phyloP scores from a whole-genome alignment of 345 rosid species.

The Barbarea vulgaris region DNA sequence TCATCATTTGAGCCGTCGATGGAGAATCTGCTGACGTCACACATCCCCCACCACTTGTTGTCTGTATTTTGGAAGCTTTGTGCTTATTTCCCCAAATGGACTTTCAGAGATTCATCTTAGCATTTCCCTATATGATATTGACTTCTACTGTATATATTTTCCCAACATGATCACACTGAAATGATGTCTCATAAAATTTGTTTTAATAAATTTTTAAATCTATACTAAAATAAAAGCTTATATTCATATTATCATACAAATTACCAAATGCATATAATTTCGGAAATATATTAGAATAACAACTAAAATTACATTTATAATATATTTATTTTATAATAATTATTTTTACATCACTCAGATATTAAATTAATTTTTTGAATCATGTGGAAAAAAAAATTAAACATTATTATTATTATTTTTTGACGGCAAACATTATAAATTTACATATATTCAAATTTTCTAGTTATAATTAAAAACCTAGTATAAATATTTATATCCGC shows the following conservation, averaged over 20 bases:
- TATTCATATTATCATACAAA: neutral
- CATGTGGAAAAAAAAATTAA: neutral
- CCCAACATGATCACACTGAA: neutral
- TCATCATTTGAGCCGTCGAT: constrained; percentile 44
- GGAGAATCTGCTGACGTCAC: constrained; percentile 44
- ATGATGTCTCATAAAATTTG: neutral
- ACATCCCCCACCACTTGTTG: constrained; percentile 29
- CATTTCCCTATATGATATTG: constrained; percentile 17
- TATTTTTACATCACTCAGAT: too few species aligned
- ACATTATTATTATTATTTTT: too few species aligned
- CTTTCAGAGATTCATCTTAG: constrained; percentile 14
- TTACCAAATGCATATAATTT: neutral
- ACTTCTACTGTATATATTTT: neutral
- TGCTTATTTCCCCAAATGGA: constrained; percentile 37
- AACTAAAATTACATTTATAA: too few species aligned
- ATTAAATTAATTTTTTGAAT: neutral
- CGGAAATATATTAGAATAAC: too few species aligned
- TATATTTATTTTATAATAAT: too few species aligned
- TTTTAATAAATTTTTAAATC: too few species aligned
- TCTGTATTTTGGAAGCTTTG: constrained; percentile 31
- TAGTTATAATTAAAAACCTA: too few species aligned
- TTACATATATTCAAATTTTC: too few species aligned
- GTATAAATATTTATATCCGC: too few species aligned
- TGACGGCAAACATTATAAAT: neutral
- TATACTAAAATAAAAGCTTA: too few species aligned